A percentile compares a stretch with the other conserved stretches of the same genome.
Conservation (phyloP, 108 stramenopile species). For the Chaetoceros tenuissimus region DNA sequence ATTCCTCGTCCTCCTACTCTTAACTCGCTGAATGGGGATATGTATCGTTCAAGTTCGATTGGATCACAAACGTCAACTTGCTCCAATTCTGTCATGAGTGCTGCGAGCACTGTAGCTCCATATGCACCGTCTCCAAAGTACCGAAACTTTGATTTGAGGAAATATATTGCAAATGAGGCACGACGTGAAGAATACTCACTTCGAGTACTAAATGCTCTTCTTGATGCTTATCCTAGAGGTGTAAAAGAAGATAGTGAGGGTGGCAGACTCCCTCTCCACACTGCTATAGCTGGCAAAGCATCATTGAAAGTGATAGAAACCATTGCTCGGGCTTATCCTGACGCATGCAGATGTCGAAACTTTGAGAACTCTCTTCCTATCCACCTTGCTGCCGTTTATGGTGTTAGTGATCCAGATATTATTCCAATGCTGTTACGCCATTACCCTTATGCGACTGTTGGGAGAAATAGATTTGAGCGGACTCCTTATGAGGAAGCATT, state of each 20-base stretch:
- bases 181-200: conserved; percentile 70
- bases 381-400: conserved; percentile 80
- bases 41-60: neutral
- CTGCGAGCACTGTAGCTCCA: neutral
- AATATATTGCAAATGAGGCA: conserved; percentile 2
- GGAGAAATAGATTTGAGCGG: conserved; percentile 81
- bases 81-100: neutral
- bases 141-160: neutral
- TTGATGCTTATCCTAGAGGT: conserved; percentile 72
- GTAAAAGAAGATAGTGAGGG: conserved; percentile 73
- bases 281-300: conserved; percentile 74
- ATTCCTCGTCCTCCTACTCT: neutral
- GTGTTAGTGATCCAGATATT: conserved; percentile 71
- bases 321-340: conserved; percentile 67
- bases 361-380: conserved; percentile 75
- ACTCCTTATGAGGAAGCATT: conserved; percentile 84
- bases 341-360: conserved; percentile 74
- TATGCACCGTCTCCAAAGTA: neutral
- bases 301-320: conserved; percentile 58
- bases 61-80: neutral
- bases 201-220: conserved; percentile 64
- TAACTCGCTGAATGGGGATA: neutral
- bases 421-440: conserved; percentile 49
- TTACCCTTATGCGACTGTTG: conserved; percentile 82
- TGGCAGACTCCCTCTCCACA: conserved; percentile 71